Evolutionary conservation across 2,329 filamentous ascomycete species (phyloP), one percentile per base, ranked within the genome.

Genomic region (Ophiostoma himal-ulmi): DNA sequence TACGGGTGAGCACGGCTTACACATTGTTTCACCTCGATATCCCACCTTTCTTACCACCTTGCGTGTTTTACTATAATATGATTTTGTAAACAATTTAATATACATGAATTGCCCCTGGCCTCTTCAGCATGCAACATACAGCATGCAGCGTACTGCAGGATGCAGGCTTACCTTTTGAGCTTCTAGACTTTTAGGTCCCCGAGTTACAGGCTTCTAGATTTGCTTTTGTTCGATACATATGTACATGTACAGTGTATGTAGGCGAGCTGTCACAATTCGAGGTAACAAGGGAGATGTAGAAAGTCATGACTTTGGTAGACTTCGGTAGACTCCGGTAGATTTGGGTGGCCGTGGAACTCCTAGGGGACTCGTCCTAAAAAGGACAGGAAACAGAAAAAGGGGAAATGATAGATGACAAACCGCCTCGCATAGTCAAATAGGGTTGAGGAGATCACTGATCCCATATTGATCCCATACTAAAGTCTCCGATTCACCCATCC

Each of bases 231-330:
- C n/a, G 44, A 48, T 48, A 48, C 44, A 57, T 57, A 57, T 10
- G 8, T 26, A 62, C 26, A 62, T 34, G 54, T 26, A 60, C 54
- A 48, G 26, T 62, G 26, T 20, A 36, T 17, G 57, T 62, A 62
- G 57, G 57, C 57, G 57, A 62, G 57, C 57, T 62, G 30, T 62
- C 57, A 62, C 30, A 62, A 62, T 34, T 36, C 57, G 4, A 62
- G 57, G 52, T 57, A 22, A 57, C 52, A 57, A 57, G 52, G 22
- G n/a, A 44, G 39, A 54, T 22, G 48, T n/a, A 54, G n/a, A 48
- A 54, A 54, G 48, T 54, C 48, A 54, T 54, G 48, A 17, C 52
- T 26, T 26, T 57, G 52, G 52, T 57, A 48, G 44, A 48, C 5
- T 44, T 14, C 17, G 41, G 41, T 44, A 44, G 41, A 44, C 17